These are phyloP conservation scores for Lepidium africanum DNA, from an alignment of 345 rosid species.

Conservation along the genomic window DNA sequence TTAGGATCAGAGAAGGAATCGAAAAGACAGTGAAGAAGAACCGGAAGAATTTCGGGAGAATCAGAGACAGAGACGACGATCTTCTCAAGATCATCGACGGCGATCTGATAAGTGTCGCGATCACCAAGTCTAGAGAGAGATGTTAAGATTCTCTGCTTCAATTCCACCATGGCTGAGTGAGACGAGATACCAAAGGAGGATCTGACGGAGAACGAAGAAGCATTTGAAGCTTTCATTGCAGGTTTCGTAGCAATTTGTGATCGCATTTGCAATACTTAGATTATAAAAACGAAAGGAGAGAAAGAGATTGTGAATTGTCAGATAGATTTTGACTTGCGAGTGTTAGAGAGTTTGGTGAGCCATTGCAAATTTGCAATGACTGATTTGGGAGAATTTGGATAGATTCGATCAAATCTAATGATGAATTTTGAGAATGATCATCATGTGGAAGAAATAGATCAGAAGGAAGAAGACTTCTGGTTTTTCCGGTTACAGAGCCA, in stretches of 20 bases:
- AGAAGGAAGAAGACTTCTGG: slow-evolving; percentile 5
- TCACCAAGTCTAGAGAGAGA: slow-evolving; percentile 80
- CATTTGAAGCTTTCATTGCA: slow-evolving; percentile 31
- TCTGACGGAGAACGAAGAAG: slow-evolving; percentile 24
- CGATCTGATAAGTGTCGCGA: slow-evolving; percentile 85
- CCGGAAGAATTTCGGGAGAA: slow-evolving; percentile 64
- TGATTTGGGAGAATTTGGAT: neutral
- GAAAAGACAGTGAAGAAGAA: slow-evolving; percentile 76
- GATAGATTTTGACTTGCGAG: neutral
- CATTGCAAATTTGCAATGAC: neutral
- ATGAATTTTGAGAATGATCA: neutral
- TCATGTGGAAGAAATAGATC: neutral
- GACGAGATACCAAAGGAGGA: slow-evolving; percentile 48
- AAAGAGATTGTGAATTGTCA: neutral
- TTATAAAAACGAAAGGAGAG: neutral
- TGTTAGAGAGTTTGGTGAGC: slow-evolving; percentile 6
- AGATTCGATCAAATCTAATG: neutral
- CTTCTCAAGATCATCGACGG: slow-evolving; percentile 76
- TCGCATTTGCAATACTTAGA: slow-evolving; percentile 26
- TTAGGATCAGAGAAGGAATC: slow-evolving; percentile 70
- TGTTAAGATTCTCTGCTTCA: slow-evolving; percentile 70
- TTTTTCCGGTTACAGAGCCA: slow-evolving; percentile 14
- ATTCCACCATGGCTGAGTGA: slow-evolving; percentile 86
- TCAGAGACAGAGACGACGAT: slow-evolving; percentile 44
- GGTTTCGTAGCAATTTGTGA: slow-evolving; percentile 27